A percentile compares a stretch with the other conserved stretches of the same genome.
Conservation (phyloP, 2,329 filamentous ascomycete genomes). For the Fusarium sp. region DNA sequence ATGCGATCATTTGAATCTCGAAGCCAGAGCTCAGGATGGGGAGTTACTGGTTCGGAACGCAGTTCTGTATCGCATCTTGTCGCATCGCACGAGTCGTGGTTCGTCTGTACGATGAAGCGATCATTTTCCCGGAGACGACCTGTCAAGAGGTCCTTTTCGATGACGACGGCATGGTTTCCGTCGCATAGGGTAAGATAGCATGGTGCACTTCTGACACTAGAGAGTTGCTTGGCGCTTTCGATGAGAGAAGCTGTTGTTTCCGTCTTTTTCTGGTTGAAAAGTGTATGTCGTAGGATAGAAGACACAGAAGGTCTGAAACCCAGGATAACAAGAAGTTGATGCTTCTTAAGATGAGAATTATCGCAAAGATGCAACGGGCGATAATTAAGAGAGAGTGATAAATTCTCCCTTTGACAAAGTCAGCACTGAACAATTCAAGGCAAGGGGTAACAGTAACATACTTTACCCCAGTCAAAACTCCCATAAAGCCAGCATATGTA, state of each 20-base stretch:
- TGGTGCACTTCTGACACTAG: neutral
- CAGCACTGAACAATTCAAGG: neutral
- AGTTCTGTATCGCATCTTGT: neutral
- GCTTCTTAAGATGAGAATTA: conserved; percentile 5
- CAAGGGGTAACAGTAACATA: conserved; percentile 23
- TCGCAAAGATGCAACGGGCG: conserved; percentile 11
- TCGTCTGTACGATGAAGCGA: conserved; percentile 66
- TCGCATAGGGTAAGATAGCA: conserved; percentile 19
- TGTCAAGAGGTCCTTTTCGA: conserved; percentile 21
- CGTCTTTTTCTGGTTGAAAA: neutral
- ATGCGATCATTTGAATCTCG: conserved; percentile 13
- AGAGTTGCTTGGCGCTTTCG: neutral
- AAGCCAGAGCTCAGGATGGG: conserved; percentile 18
- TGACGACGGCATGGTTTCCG: conserved; percentile 6
- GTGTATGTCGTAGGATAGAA: conserved; percentile 5
- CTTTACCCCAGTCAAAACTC: conserved; percentile 61
- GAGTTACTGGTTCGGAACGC: neutral
- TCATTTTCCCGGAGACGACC: conserved; percentile 56
- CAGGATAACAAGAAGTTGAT: conserved; percentile 9
- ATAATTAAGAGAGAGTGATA: conserved; percentile 17
- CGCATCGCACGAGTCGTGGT: conserved; percentile 57
- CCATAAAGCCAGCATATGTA: conserved; percentile 63
- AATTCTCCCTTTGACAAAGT: neutral
- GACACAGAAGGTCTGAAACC: conserved; percentile 15
- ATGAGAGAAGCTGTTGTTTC: neutral